These are phyloP conservation scores for Gossypium schwendimanii DNA, from an alignment of 441 rosid species.

Conservation along the genomic window DNA sequence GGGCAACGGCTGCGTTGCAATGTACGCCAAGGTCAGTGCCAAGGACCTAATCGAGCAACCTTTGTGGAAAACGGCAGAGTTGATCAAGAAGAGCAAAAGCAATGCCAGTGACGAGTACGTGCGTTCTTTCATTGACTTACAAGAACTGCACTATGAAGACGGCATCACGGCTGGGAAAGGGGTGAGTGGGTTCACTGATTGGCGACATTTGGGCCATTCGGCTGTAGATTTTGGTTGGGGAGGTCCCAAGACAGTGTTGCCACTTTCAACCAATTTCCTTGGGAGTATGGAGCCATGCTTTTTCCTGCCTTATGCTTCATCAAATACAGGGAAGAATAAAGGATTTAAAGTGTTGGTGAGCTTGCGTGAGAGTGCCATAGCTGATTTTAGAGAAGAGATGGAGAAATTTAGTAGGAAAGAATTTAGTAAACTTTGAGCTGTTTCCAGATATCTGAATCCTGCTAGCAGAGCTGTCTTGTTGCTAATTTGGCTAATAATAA, in stretches of 20 bases:
- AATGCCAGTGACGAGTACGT: conserved; percentile 54
- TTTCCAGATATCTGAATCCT: not conserved
- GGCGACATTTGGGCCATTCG: conserved; percentile 82
- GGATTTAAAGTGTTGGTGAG: conserved; percentile 71
- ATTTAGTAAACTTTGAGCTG: conserved; percentile 12
- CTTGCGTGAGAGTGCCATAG: conserved; percentile 40
- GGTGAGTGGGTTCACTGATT: conserved; percentile 82
- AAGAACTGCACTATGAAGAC: conserved; percentile 39
- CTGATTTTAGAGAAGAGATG: conserved; percentile 55
- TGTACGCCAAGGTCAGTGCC: conserved; percentile 50
- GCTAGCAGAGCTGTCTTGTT: conserved; percentile 3
- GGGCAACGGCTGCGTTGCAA: conserved; percentile 87
- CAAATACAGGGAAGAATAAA: conserved; percentile 32
- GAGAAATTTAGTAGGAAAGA: conserved; percentile 42
- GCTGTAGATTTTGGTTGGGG: conserved; percentile 88
- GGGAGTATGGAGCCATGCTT: conserved; percentile 81
- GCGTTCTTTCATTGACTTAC: conserved; percentile 72
- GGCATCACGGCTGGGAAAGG: conserved; percentile 47
- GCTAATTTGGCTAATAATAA: not conserved
- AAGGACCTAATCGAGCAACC: conserved; percentile 50
- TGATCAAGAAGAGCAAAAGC: conserved; percentile 67
- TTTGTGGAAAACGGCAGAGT: conserved; percentile 62
- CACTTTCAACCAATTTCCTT: conserved; percentile 51
- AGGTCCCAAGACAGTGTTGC: conserved; percentile 66
- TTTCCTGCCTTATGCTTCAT: conserved; percentile 64